phyloP scores from a whole-genome alignment of 805 yeast genomes.

The Jamesozyma piceae region DNA sequence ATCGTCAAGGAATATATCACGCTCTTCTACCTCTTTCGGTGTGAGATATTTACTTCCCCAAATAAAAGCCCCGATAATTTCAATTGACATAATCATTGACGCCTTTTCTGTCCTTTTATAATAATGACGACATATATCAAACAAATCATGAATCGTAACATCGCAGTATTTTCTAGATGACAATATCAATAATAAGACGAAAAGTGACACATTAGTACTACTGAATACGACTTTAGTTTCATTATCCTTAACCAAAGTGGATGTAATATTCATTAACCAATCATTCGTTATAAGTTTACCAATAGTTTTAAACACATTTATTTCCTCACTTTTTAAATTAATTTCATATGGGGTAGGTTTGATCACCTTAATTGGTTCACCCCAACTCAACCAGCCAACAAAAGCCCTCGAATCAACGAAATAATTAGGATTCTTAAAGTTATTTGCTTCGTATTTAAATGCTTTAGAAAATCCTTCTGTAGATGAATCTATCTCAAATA shows the following conservation, averaged over 20 bases:
- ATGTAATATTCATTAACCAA: slow-evolving; percentile 49
- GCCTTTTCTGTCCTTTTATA: slow-evolving; percentile 64
- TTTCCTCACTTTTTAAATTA: slow-evolving; percentile 36
- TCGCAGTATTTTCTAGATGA: slow-evolving; percentile 34
- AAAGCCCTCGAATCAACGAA: slow-evolving; percentile 50
- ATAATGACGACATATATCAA: slow-evolving; percentile 39
- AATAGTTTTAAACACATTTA: slow-evolving; percentile 33
- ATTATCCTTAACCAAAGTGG: slow-evolving; percentile 52
- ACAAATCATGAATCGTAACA: slow-evolving; percentile 42
- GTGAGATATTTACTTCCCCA: slow-evolving; percentile 39
- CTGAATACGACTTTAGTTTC: slow-evolving; percentile 61
- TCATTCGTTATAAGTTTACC: slow-evolving; percentile 41
- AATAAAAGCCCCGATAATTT: slow-evolving; percentile 56
- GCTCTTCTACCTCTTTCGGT: slow-evolving; percentile 23
- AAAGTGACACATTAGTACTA: slow-evolving; percentile 51
- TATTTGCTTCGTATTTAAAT: slow-evolving; percentile 46
- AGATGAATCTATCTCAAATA: slow-evolving; percentile 38
- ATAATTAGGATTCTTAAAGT: slow-evolving; percentile 38
- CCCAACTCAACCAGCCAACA: slow-evolving; percentile 75
- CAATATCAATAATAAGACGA: slow-evolving; percentile 42
- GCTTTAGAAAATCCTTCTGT: slow-evolving; percentile 29
- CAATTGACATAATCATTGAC: slow-evolving; percentile 66
- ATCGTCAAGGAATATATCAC: slow-evolving; percentile 40
- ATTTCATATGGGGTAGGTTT: slow-evolving; percentile 25
- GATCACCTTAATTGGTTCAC: slow-evolving; percentile 38